Percentiles rank a stretch among this genome's conserved stretches.
Evolutionary conservation across 2,329 filamentous ascomycete genomes (phyloP).

Genomic region (Bipolaris victoriae): DNA sequence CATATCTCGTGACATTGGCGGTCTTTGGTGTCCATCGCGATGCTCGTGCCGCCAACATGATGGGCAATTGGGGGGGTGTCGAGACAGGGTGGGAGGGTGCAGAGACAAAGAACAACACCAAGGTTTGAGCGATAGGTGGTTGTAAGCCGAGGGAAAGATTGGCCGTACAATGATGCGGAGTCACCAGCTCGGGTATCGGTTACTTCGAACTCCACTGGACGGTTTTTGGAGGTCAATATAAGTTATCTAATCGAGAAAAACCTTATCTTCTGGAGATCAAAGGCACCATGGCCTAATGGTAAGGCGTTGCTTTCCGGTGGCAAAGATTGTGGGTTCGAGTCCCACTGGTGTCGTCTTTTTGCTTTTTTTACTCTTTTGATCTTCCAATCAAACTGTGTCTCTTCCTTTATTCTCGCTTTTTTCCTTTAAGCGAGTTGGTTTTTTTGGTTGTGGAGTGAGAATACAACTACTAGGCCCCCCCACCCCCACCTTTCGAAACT

Average conservation of each 20-base stretch:
- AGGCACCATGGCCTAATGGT: conserved; percentile 53
- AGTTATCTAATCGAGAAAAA: not conserved
- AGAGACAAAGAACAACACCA: too few species aligned
- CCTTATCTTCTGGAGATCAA: not conserved
- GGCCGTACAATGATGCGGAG: not conserved
- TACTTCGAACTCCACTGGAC: not conserved
- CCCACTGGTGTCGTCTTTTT: conserved; percentile 46
- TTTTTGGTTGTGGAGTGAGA: too few species aligned
- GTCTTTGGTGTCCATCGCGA: not conserved
- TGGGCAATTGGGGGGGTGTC: not conserved
- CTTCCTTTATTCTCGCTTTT: too few species aligned
- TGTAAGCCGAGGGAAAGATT: not conserved
- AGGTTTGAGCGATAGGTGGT: not conserved
- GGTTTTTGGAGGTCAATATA: accelerated
- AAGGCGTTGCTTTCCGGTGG: conserved; percentile 55
- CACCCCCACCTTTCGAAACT: too few species aligned
- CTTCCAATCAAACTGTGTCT: too few species aligned
- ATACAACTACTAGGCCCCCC: too few species aligned
- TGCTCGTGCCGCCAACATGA: not conserved
- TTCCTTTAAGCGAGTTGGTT: too few species aligned
- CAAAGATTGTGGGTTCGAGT: conserved; percentile 55
- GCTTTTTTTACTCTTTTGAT: conserved; percentile 20
- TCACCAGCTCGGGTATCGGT: not conserved
- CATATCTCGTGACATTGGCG: not conserved
- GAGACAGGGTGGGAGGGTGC: too few species aligned